A percentile compares a stretch with the other conserved stretches of the same genome.
These are phyloP conservation scores for Puccinia triticina DNA, from an alignment of 1,284 basidiomycete genomes.

Conservation along the genomic window DNA sequence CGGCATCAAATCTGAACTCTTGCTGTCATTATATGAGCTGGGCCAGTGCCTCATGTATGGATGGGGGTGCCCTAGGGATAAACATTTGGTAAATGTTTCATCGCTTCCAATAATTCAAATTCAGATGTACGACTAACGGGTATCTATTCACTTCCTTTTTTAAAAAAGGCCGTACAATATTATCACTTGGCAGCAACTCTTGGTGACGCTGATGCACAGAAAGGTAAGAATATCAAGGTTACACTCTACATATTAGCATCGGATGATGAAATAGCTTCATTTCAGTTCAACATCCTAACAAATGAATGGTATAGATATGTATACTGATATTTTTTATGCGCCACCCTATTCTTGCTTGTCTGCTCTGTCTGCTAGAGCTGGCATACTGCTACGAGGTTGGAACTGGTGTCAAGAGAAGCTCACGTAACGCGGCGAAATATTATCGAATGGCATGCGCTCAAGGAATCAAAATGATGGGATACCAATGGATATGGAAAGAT, in stretches of 20 bases:
- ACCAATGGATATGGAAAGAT: conserved; percentile 52
- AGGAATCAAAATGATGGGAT: conserved; percentile 50
- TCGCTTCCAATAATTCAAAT: background rate
- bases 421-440: conserved; percentile 41
- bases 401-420: conserved; percentile 35
- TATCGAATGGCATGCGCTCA: conserved; percentile 48
- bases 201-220: conserved; percentile 44
- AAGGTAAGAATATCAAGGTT: conserved; percentile 19
- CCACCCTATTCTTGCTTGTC: background rate
- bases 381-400: conserved; percentile 47
- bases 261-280: background rate
- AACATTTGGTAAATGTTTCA: conserved; percentile 20
- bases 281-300: background rate
- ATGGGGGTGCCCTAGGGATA: conserved; percentile 45
- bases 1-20: conserved; percentile 42
- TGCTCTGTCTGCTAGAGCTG: conserved; percentile 28
- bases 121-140: background rate
- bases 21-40: conserved; percentile 43
- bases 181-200: conserved; percentile 41
- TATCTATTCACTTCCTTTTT: background rate
- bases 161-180: conserved; percentile 48
- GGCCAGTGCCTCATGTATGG: conserved; percentile 51
- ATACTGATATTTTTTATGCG: background rate
- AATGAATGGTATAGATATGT: background rate
- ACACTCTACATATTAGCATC: background rate